Evolutionary conservation across 2,329 filamentous ascomycete genomes (phyloP), one percentile per base, ranked within the genome.

Genomic region (Botryosphaeria agaves): DNA sequence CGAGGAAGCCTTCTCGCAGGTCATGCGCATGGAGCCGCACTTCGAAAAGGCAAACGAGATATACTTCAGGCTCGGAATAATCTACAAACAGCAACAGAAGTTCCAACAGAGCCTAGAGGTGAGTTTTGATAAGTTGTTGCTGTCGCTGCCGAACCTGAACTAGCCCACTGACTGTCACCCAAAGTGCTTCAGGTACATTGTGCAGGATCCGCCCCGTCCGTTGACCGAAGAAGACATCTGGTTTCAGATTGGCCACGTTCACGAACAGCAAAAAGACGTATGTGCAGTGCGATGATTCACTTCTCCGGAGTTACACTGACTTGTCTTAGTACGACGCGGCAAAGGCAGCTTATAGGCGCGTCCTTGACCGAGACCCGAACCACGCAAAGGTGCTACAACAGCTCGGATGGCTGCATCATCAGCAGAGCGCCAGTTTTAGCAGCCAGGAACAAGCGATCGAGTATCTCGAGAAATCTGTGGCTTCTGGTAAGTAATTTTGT

Each of bases 1-100:
- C 41, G 89, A 95, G 53, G 89, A 95, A 51, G 89, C 89, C 4
- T 95, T 95, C 50, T 94, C 87, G 2, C 83, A 95, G 49, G 89
- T 98, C 38, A 95, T 98, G 89, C 78, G 83, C 42, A 95, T 98
- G 77, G 79, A 93, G 46, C 89, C 87, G 4, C 77, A 84, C 43
- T 95, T 95, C 43, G 89, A 98, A 48, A 98, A 98, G 66, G 85
- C 87, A 34, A 95, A 95, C 47, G 89, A 98, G 53, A 95, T 98
- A 32, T 98, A 95, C 55, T 98, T 98, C 58, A 74, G 89, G 17
- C 69, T 98, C 6, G 89, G 89, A n/a, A 98, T 98, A 60, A 95
- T 98, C 41, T 95, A 95, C 63, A 98, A 98, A 54, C 87, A 95
- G 47, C 89, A 95, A 51, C 77, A 85, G 37, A 95, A 95, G 53